Evolutionary conservation across 345 rosid species (phyloP).

Genomic region (Theobroma cacao): DNA sequence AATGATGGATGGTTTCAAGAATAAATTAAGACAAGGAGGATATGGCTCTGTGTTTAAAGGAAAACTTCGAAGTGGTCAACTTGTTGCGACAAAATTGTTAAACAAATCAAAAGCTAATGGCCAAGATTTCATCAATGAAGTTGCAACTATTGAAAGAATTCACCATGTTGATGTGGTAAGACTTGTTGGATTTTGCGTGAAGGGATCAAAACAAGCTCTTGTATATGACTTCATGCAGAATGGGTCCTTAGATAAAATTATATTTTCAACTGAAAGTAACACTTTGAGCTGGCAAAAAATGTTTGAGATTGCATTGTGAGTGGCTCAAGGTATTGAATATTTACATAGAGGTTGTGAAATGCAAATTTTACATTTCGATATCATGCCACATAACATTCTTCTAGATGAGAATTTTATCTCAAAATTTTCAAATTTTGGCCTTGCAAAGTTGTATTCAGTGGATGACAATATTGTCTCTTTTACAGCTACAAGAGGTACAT

Average conservation of each 20-base stretch:
- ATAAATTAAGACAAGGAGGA: background rate
- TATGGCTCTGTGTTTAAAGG: background rate
- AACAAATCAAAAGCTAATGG: background rate
- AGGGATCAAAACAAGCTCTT: constrained; percentile 18
- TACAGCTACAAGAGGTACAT: constrained; percentile 21
- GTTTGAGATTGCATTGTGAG: constrained; percentile 8
- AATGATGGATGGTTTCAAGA: background rate
- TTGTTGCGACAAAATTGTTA: background rate
- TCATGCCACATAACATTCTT: constrained; percentile 21
- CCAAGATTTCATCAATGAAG: constrained; percentile 10
- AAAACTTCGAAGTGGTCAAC: background rate
- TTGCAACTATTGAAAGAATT: constrained; percentile 27
- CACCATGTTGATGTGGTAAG: constrained; percentile 32
- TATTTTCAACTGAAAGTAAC: background rate
- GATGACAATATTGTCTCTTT: background rate
- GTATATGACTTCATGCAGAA: constrained; percentile 8
- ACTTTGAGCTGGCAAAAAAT: constrained; percentile 21
- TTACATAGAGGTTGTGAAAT: constrained; percentile 20
- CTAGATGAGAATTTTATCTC: background rate
- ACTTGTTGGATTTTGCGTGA: constrained; percentile 25
- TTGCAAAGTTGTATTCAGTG: constrained; percentile 1
- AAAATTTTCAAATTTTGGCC: constrained; percentile 7
- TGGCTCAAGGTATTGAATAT: constrained; percentile 20
- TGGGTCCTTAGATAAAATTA: background rate
- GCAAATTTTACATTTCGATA: constrained; percentile 22